A percentile compares a stretch with the other conserved stretches of the same genome.
These are phyloP conservation scores for Brasenia schreberi DNA, from an alignment of 164 flowering plant species.

Conservation along the genomic window DNA sequence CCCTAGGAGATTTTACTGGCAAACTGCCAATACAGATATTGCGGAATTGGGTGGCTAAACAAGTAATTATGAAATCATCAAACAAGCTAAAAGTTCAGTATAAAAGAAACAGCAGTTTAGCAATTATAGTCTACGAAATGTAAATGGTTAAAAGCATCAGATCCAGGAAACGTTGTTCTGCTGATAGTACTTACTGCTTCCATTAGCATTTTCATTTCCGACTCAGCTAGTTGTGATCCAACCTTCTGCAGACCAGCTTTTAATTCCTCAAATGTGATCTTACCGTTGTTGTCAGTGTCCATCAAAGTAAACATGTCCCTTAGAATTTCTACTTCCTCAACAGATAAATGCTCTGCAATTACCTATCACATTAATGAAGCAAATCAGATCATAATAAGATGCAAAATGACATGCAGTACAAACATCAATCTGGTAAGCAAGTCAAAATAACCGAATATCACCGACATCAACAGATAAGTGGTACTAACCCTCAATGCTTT, in stretches of 20 bases:
- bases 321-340: conserved; percentile 84
- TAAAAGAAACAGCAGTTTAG: neutral
- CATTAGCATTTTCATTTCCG: conserved; percentile 91
- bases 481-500: conserved; percentile 78
- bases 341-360: conserved; percentile 83
- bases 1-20: too few relatives aligned
- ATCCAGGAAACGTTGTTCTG: neutral
- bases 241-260: conserved; percentile 79
- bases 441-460: neutral
- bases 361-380: conserved; percentile 35
- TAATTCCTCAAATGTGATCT: conserved; percentile 69
- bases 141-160: neutral
- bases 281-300: conserved; percentile 92
- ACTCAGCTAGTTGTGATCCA: conserved; percentile 88
- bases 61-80: too few relatives aligned
- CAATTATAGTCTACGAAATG: neutral
- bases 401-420: neutral
- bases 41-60: too few relatives aligned
- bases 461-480: neutral
- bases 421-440: too few relatives aligned
- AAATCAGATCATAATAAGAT: conserved; percentile 2
- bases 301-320: conserved; percentile 86
- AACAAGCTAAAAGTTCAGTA: too few relatives aligned
- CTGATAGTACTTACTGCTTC: conserved; percentile 56
- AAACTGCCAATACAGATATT: too few relatives aligned